Evolutionary conservation across 495 filamentous ascomycete species (phyloP), one percentile per base, ranked within the genome.

Genomic region (Apiosordaria backusii): DNA sequence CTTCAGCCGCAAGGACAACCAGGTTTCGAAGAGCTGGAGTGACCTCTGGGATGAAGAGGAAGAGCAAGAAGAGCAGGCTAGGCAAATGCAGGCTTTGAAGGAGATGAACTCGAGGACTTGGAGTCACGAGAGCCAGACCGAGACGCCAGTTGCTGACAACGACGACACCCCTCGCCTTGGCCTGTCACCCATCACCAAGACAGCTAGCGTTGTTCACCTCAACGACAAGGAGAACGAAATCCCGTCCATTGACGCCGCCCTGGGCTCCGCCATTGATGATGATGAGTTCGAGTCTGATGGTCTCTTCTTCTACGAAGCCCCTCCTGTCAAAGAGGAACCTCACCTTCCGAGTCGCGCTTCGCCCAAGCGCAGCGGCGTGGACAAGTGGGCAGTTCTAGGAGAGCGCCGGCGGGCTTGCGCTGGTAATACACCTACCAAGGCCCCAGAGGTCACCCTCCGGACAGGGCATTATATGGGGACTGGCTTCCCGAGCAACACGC

Each of bases 21-120:
- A 45, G 35, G 90, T 93, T 13, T 95, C 93, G 26, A 97, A 97
- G 87, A 97, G 93, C 83, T 97, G 93, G 93, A 95, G 92, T 70
- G 93, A 97, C 78, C 83, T 97, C 69, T 97, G 91, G 89, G 93
- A 97, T 64, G 88, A 90, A 69, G 89, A 95, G 69, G 69, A 69
- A 22, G 78, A 80, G 60, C 78, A 84, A 57, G 83, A 85, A 19
- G 85, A 90, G 75, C 81, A 81, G 55, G 83, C 87, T 64, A 83
- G 86, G 58, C 83, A 83, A 18, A 63, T 90, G 60, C 80, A 88
- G 68, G 76, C 83, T 64, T 83, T 89, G 45, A 89, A 89, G 72
- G 87, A 89, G 77, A 83, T 90, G 75, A 92, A 92, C 74, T 88
- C 88, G 74, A 84, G 90, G 65, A 92, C 88, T 70, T 93, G 87